Evolutionary conservation across 495 filamentous ascomycete species (phyloP).

Genomic region (Talaromyces thailandensis): DNA sequence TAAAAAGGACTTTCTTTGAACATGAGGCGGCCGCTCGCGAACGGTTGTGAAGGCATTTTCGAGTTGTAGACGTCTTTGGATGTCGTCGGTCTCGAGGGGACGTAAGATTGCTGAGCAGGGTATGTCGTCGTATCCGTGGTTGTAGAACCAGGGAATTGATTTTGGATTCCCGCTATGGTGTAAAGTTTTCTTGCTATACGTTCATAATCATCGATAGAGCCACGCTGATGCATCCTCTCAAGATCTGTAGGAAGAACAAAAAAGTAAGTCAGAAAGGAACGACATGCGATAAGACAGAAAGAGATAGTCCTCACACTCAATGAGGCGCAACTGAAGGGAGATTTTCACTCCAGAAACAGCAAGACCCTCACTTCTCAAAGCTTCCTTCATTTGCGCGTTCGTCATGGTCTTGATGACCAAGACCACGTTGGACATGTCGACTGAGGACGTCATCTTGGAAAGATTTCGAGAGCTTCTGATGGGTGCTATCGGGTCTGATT

Average conservation of each 20-base stretch:
- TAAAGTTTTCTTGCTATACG: slow-evolving; percentile 23
- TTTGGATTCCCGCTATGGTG: slow-evolving; percentile 4
- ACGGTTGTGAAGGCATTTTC: slow-evolving; percentile 23
- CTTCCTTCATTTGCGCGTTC: slow-evolving; percentile 63
- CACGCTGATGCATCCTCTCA: slow-evolving; percentile 25
- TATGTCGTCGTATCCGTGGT: slow-evolving; percentile 1
- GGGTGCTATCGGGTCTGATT: neutral
- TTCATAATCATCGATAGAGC: slow-evolving; percentile 25
- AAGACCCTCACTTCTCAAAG: slow-evolving; percentile 62
- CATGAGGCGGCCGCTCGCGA: slow-evolving; percentile 25
- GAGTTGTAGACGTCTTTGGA: slow-evolving; percentile 18
- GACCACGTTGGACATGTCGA: slow-evolving; percentile 28
- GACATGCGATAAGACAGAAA: neutral
- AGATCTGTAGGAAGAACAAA: slow-evolving; percentile 19
- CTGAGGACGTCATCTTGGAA: slow-evolving; percentile 35
- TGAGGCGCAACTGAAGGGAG: slow-evolving; percentile 66
- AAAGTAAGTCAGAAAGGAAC: neutral
- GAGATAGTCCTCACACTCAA: slow-evolving; percentile 48
- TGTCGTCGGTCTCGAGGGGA: slow-evolving; percentile 14
- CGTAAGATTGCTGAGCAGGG: slow-evolving; percentile 15
- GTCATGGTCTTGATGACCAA: slow-evolving; percentile 49
- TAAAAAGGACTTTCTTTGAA: slow-evolving; percentile 82
- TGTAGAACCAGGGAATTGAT: neutral
- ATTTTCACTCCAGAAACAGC: slow-evolving; percentile 73
- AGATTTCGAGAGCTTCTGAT: neutral